Percentiles rank a stretch among this genome's conserved stretches.
phyloP scores from a whole-genome alignment of 441 rosid genomes.

The Raphanus hybrid region DNA sequence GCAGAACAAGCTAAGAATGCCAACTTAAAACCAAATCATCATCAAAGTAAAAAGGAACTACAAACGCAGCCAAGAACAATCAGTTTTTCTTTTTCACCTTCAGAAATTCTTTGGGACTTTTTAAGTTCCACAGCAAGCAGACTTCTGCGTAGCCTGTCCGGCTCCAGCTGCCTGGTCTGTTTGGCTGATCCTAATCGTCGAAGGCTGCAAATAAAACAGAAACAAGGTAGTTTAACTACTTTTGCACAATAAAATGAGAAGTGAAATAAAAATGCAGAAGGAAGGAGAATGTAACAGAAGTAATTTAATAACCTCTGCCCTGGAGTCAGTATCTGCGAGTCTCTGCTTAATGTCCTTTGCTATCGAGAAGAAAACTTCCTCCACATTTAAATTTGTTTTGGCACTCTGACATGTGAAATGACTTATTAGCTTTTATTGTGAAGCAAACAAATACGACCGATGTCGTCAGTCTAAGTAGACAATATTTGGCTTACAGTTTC shows the following conservation, averaged over 20 bases:
- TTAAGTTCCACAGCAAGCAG: conserved; percentile 65
- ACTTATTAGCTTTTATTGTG: conserved; percentile 9
- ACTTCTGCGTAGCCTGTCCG: conserved; percentile 52
- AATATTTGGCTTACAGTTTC: conserved; percentile 65
- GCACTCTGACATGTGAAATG: conserved; percentile 64
- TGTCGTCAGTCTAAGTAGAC: not conserved
- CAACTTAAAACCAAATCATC: conserved; percentile 21
- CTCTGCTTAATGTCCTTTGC: conserved; percentile 84
- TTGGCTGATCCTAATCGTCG: conserved; percentile 61
- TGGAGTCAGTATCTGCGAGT: conserved; percentile 69
- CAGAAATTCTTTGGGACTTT: not conserved
- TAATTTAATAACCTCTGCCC: conserved; percentile 57
- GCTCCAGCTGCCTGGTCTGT: conserved; percentile 55
- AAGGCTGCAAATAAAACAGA: conserved; percentile 45
- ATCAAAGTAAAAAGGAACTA: conserved; percentile 18
- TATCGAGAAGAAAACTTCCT: conserved; percentile 82
- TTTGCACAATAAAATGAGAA: conserved; percentile 5
- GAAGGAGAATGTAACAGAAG: not conserved
- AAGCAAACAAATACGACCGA: conserved; percentile 18
- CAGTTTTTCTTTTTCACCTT: not conserved
- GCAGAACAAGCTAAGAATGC: conserved; percentile 10
- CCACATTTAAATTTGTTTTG: conserved; percentile 76
- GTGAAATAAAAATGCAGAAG: not conserved
- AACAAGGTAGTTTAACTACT: not conserved
- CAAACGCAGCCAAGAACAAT: conserved; percentile 20